These are phyloP conservation scores for Orobanche coerulescens DNA, from an alignment of 257 asterid genomes.

Conservation along the genomic window DNA sequence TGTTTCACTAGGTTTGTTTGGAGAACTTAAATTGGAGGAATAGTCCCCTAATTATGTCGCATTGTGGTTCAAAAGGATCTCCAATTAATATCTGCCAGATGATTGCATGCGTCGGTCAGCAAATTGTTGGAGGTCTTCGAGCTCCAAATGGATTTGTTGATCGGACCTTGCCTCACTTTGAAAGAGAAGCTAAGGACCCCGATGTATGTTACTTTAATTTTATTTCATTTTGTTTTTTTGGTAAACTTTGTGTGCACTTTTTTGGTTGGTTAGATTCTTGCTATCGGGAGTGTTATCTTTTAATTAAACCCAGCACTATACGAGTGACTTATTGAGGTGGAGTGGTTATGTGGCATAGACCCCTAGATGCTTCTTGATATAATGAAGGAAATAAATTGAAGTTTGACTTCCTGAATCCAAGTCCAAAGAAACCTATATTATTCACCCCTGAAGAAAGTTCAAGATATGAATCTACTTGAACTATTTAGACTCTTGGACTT, in stretches of 20 bases:
- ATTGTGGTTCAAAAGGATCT: constrained; percentile 98
- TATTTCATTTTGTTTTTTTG: neutral
- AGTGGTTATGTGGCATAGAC: neutral
- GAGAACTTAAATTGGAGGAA: constrained; percentile 78
- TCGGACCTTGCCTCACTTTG: constrained; percentile 94
- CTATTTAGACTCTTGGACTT: constrained; percentile 3
- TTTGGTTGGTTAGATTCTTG: constrained; percentile 1
- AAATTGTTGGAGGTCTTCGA: constrained; percentile 86
- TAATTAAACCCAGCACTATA: neutral
- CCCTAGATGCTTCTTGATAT: neutral
- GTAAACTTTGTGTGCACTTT: constrained; percentile 14
- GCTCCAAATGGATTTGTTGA: constrained; percentile 95
- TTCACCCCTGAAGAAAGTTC: constrained; percentile 8
- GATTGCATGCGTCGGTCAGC: constrained; percentile 99
- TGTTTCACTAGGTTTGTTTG: constrained; percentile 63
- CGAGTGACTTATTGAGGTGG: neutral
- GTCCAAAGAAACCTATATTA: too few relatives aligned
- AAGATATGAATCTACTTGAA: neutral
- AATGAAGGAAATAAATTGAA: neutral
- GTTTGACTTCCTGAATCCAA: neutral
- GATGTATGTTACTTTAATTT: constrained; percentile 41
- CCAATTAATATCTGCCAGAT: constrained; percentile 93
- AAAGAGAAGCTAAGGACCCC: constrained; percentile 72
- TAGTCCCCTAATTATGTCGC: constrained; percentile 93
- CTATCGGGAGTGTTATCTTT: neutral